phyloP scores from a whole-genome alignment of 1,139 yeast genomes.

The Taphrina sp. region DNA sequence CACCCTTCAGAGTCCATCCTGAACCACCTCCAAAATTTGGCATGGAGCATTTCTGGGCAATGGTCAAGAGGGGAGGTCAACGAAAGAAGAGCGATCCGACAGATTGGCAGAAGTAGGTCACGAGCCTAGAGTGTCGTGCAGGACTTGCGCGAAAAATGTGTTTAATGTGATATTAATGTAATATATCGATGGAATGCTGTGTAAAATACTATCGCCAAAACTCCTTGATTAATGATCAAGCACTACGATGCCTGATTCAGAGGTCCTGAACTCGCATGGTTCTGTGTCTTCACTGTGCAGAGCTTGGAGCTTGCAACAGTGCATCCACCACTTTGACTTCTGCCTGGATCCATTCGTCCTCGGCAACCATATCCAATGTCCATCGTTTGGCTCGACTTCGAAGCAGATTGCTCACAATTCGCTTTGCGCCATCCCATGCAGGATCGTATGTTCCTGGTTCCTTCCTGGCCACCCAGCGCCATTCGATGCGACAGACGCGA shows the following conservation, averaged over 20 bases:
- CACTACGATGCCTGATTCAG: too few relatives aligned
- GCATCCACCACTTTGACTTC: conserved; percentile 31
- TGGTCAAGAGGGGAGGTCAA: conserved; percentile 63
- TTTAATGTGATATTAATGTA: too few relatives aligned
- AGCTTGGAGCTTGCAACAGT: too few relatives aligned
- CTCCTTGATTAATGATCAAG: neutral
- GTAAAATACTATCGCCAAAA: neutral
- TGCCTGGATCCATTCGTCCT: conserved; percentile 44
- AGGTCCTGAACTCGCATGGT: too few relatives aligned
- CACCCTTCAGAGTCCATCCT: conserved; percentile 26
- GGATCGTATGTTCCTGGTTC: conserved; percentile 35
- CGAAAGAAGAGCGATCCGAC: conserved; percentile 49
- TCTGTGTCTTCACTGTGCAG: too few relatives aligned
- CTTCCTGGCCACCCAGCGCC: conserved; percentile 66
- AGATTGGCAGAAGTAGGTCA: too few relatives aligned
- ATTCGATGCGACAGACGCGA: conserved; percentile 85
- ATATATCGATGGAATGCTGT: too few relatives aligned
- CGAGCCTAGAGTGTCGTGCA: too few relatives aligned
- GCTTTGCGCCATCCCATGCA: conserved; percentile 52
- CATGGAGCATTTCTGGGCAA: conserved; percentile 61
- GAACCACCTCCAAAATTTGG: conserved; percentile 52
- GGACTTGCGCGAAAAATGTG: too few relatives aligned
- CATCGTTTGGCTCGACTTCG: conserved; percentile 56
- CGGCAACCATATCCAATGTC: conserved; percentile 47
- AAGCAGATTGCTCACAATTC: conserved; percentile 55